Conservation (phyloP, 2,329 filamentous ascomycete genomes). For the Cordyceps cateniannulata region DNA sequence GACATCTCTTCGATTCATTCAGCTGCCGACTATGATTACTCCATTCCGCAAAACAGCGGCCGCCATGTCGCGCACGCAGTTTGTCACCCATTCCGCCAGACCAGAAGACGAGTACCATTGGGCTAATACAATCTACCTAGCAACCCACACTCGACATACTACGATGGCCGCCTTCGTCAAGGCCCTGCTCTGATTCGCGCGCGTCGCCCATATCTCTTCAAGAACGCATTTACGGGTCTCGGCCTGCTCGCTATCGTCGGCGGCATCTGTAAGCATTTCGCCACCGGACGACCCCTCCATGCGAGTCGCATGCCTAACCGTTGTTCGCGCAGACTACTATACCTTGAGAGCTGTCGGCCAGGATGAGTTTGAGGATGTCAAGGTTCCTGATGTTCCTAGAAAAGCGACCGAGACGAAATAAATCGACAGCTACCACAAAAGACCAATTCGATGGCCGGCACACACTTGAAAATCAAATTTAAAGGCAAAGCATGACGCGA, state of each 20-base stretch:
- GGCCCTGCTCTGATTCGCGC: constrained; percentile 86
- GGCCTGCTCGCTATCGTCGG: constrained; percentile 69
- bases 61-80: constrained; percentile 11
- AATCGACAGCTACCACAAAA: background rate
- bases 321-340: constrained; percentile 42
- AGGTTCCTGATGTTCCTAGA: constrained; percentile 69
- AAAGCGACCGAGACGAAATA: constrained; percentile 35
- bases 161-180: constrained; percentile 80
- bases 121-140: constrained; percentile 29
- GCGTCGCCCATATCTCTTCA: constrained; percentile 83
- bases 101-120: background rate
- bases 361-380: constrained; percentile 94
- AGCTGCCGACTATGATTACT: background rate
- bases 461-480: background rate
- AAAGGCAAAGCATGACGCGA: background rate
- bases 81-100: background rate
- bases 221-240: constrained; percentile 78
- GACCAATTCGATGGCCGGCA: background rate
- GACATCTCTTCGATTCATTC: background rate
- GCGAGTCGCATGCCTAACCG: constrained; percentile 15
- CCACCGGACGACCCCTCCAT: background rate
- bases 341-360: constrained; percentile 82
- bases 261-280: constrained; percentile 67
- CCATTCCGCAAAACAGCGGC: background rate
- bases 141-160: constrained; percentile 63